Evolutionary conservation across 2,329 filamentous ascomycete species (phyloP).

Genomic region (Graphiopsis chlorocephala): DNA sequence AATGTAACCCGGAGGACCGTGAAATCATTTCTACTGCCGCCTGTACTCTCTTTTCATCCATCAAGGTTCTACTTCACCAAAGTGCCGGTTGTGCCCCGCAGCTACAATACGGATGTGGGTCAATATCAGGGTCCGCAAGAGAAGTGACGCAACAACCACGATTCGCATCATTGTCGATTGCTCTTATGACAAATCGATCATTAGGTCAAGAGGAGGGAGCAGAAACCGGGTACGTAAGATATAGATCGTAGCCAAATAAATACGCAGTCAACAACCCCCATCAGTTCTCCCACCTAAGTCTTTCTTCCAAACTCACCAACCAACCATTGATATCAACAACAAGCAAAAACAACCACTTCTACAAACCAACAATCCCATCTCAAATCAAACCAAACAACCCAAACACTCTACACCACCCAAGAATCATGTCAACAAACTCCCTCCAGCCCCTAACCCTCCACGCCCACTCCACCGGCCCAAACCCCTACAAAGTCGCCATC

Average conservation of each 20-base stretch:
- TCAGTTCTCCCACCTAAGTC: background rate
- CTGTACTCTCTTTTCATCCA: too few relatives aligned
- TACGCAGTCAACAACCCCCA: background rate
- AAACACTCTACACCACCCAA: background rate
- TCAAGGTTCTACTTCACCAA: background rate
- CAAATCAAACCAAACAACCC: background rate
- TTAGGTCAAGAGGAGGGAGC: background rate
- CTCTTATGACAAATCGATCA: background rate
- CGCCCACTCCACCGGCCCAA: constrained; percentile 33
- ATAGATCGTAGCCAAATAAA: background rate
- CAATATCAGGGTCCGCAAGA: background rate
- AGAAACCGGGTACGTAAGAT: background rate
- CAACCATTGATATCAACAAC: too few relatives aligned
- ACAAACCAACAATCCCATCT: background rate
- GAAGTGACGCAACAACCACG: background rate
- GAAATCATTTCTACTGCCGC: background rate
- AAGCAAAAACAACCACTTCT: too few relatives aligned
- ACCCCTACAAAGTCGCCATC: constrained; percentile 25
- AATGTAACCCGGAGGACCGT: background rate
- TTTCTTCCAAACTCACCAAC: background rate
- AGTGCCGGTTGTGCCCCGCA: background rate
- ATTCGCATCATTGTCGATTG: background rate
- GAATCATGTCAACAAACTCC: constrained; percentile 23
- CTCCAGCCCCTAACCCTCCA: constrained; percentile 41
- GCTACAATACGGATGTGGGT: background rate